Evolutionary conservation across 116 monocot species (phyloP), one percentile per base, ranked within the genome.

Genomic region (Trichopus zeylanicus): DNA sequence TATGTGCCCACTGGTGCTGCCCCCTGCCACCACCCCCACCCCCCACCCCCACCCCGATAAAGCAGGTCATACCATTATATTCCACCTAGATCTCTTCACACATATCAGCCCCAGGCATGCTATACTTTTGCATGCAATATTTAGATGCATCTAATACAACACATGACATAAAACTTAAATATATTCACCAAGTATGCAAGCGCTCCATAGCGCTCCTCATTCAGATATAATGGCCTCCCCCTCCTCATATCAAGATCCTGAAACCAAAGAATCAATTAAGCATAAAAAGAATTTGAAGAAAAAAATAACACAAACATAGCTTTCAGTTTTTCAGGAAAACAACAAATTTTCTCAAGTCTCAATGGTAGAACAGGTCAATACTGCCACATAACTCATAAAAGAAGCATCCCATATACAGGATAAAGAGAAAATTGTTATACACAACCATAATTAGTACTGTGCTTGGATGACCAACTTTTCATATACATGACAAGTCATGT

Each of bases 141-240:
- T 16, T 16, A 42, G n/a, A 16, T 42, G 4, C 13, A 42, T 16
- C 13, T 0, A 42, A 16, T 16, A 18, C 3, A 37, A 37, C 15
- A 37, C n/a, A n/a, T 46, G 3, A 12, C 46, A 46, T 18, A 52
- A 52, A 1, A 52, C 7, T 9, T 8, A 23, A 28, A 28, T 10
- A 23, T 23, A 38, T 24, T 70, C 51, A 86, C 94, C 83, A 94
- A 68, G 71, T 86, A 76, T 51, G 94, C 70, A 63, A 94, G 89
- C 13, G 80, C 75, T 21, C 73, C 53, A 67, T 90, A 95, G 30
- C 95, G 86, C 57, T 95, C 87, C 58, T 81, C 76, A 21, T 73
- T 84, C 28, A 95, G 67, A 72, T 87, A 90, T 39, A 95, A 68
- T 53, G 90, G 90, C 60, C 61, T 95, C 70, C 95, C 95, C 55